Conservation (phyloP, 352 stramenopile genomes). For the Elongisporangium undulatum region DNA sequence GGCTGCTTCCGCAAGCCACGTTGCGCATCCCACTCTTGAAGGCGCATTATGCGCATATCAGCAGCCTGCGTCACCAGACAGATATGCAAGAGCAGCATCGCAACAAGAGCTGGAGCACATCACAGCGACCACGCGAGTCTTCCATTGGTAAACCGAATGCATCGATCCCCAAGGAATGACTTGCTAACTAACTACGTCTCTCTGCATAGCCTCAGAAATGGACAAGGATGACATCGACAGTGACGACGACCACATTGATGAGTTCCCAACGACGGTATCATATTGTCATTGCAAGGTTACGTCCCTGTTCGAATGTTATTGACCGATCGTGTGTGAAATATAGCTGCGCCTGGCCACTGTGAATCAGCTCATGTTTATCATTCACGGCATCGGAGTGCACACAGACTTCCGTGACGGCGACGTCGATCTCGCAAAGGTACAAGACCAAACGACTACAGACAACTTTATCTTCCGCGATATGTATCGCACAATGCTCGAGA, state of each 20-base stretch:
- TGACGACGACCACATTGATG: conserved; percentile 64
- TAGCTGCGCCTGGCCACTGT: conserved; percentile 69
- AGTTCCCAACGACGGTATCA: conserved; percentile 65
- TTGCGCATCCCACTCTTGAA: conserved; percentile 69
- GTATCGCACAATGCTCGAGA: conserved; percentile 71
- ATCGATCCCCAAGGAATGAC: not conserved
- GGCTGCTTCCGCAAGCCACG: conserved; percentile 52
- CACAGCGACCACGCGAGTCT: conserved; percentile 17
- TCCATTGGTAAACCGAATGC: conserved; percentile 15
- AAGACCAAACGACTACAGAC: conserved; percentile 62
- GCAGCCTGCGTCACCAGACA: conserved; percentile 9
- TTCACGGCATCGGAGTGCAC: conserved; percentile 84
- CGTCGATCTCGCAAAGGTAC: conserved; percentile 74
- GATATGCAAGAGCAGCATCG: conserved; percentile 13
- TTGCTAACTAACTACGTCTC: not conserved
- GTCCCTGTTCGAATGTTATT: too few species aligned
- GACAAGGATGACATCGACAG: conserved; percentile 27
- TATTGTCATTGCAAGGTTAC: not conserved
- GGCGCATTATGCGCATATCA: conserved; percentile 53
- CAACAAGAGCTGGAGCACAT: conserved; percentile 68
- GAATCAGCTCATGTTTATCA: conserved; percentile 86
- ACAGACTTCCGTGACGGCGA: conserved; percentile 84
- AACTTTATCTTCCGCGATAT: conserved; percentile 80
- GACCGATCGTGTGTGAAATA: conserved; percentile 1
- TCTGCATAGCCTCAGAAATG: conserved; percentile 5